Evolutionary conservation across 805 yeast genomes (phyloP), one percentile per base, ranked within the genome.

Genomic region (Metschnikowia gruessii): DNA sequence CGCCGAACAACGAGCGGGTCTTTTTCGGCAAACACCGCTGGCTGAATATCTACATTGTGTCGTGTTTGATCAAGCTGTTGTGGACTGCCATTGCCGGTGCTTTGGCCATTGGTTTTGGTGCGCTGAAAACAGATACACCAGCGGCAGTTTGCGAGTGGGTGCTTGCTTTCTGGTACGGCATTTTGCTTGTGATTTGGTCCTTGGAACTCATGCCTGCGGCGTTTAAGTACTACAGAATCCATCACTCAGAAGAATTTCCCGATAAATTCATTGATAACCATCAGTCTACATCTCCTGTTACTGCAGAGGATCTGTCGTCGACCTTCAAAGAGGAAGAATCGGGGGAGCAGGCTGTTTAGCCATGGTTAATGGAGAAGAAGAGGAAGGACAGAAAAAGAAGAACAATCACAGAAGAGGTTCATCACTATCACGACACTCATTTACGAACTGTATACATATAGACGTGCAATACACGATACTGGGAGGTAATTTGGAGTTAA

Each of bases 111-210:
- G 74, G 79, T 29, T 92, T 88, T 54, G 89, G 80, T 12, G 73
- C 64, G 2, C 42, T 49, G 0, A 70, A 72, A 21, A 58, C 66
- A 8, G 59, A 66, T 30, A 69, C 76, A 52, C 68, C 75, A 21
- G 74, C 82, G 33, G 90, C 89, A 0, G 69, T 74, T 17, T 80
- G 85, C 61, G 98, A 92, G 65, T 92, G 98, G 98, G 61, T 82
- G 3, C 65, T 91, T 37, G 82, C 92, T 16, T 90, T 83, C 65
- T 83, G 87, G 81, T 91, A 86, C 61, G 92, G 95, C 4, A 57
- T 83, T 30, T 70, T 86, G 49, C 77, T 83, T 53, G 58, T 83
- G 3, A 66, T 83, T 46, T 73, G 91, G 62, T 69, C 85, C 1
- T 73, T 79, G 46, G 97, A 92, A 61, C 74, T 90, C 53, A 76